A percentile compares a stretch with the other conserved stretches of the same genome.
Evolutionary conservation across 176 grass and related monocot species (phyloP).

Genomic region (Avena insularis): DNA sequence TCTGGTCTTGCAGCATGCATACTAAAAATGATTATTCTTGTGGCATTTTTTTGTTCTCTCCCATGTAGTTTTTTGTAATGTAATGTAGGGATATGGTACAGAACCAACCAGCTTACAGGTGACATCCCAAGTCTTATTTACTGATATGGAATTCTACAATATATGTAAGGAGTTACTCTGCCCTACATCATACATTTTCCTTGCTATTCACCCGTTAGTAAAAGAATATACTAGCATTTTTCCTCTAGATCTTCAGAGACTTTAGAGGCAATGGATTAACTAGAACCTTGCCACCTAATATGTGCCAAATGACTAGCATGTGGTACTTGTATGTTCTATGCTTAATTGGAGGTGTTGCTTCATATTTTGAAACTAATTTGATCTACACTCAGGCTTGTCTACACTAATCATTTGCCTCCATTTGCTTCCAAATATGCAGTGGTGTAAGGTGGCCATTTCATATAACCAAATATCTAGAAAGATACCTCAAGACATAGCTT

Average conservation of each 20-base stretch:
- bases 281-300: slow-evolving; percentile 74
- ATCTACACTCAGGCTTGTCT: not conserved
- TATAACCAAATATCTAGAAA: slow-evolving; percentile 46
- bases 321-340: slow-evolving; percentile 89
- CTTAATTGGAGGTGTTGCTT: not conserved
- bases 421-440: slow-evolving; percentile 59
- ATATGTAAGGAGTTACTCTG: slow-evolving; percentile 53
- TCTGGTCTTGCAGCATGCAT: slow-evolving; percentile 18
- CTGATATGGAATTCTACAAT: slow-evolving; percentile 96
- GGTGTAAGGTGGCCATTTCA: slow-evolving; percentile 89
- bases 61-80: slow-evolving; percentile 16
- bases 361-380: not conserved
- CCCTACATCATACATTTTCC: not conserved
- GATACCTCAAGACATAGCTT: too few species aligned
- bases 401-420: not conserved
- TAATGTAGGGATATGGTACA: slow-evolving; percentile 57
- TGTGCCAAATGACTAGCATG: slow-evolving; percentile 64
- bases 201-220: not conserved
- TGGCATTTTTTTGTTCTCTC: not conserved
- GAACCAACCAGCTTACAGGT: slow-evolving; percentile 78
- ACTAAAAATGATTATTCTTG: slow-evolving; percentile 6
- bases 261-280: slow-evolving; percentile 81
- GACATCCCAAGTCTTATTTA: slow-evolving; percentile 89
- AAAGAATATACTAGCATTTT: not conserved
- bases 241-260: slow-evolving; percentile 52